Evolutionary conservation across 176 grass and related monocot species (phyloP), one percentile per base, ranked within the genome.

Genomic region (Aegilops umbellulata): DNA sequence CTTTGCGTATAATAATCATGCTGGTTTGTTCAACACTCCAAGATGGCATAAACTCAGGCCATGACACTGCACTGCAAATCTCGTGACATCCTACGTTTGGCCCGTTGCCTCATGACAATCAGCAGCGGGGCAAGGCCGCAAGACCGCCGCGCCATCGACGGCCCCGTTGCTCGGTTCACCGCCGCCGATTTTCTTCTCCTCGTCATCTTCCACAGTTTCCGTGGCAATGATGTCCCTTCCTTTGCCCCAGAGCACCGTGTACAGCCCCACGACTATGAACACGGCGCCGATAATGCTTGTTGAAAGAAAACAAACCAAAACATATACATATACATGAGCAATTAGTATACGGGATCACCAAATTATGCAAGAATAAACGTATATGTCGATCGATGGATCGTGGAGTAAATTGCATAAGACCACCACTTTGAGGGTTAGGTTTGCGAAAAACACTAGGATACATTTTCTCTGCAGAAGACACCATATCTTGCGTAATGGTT

Each of bases 191-290:
- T 26, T 25, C 49, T 41, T 83, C 44, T 60, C 47, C 30, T 39
- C 80, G 6, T 57, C 73, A 4, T 69, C 70, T 2, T 38, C 22
- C 4, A 63, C 78, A 34, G 85, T 80, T 17, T 49, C 74, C 0
- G 83, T 16, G 41, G 61, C 86, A 8, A 70, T 74, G 12, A 77
- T 11, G 31, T 94, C 90, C 73, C 55, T 87, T 65, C 84, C 73
- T 78, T 92, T 92, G 14, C 84, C 90, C 92, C 92, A 90, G 22
- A 94, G 81, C 69, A 94, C 89, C 0, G 84, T 55, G 80, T 94
- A 94, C 26, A 90, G 20, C 11, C 89, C 92, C 24, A 80, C 47
- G 3, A 94, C 87, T 68, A 94, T 90, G 12, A 94, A 22, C 3
- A 58, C 67, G 46, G 89, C 87, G 63, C 92, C 92, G 25, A 89